phyloP scores from a whole-genome alignment of 2,329 filamentous ascomycete genomes.

The Didymella glomerata region DNA sequence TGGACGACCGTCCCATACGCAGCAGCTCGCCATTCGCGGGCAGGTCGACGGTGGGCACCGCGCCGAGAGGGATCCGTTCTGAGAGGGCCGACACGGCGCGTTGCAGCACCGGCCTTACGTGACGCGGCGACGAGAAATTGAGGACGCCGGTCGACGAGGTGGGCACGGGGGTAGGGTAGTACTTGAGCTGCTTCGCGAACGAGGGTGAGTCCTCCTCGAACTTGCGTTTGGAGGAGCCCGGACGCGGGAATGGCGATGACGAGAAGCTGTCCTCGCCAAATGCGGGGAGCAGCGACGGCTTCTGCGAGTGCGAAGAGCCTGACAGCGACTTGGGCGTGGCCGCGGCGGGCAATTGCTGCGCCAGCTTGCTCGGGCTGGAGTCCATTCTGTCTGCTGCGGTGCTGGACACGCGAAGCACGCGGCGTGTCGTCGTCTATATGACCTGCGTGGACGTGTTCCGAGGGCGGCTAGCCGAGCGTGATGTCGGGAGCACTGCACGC shows the following conservation, averaged over 20 bases:
- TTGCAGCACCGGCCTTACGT: slow-evolving; percentile 61
- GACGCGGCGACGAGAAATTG: slow-evolving; percentile 75
- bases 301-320: slow-evolving; percentile 59
- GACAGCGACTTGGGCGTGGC: slow-evolving; percentile 33
- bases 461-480: slow-evolving; percentile 30
- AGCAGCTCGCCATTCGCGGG: slow-evolving; percentile 81
- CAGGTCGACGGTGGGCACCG: slow-evolving; percentile 83
- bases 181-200: slow-evolving; percentile 64
- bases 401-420: slow-evolving; percentile 39
- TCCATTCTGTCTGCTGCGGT: slow-evolving; percentile 43
- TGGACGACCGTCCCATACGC: slow-evolving; percentile 91
- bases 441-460: slow-evolving; percentile 38
- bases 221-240: slow-evolving; percentile 70
- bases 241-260: slow-evolving; percentile 77
- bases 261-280: slow-evolving; percentile 72
- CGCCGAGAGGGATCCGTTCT: slow-evolving; percentile 83
- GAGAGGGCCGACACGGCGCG: slow-evolving; percentile 69
- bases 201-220: slow-evolving; percentile 59
- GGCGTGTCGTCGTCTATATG: slow-evolving; percentile 36
- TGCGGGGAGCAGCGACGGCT: slow-evolving; percentile 75
- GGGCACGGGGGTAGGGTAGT: slow-evolving; percentile 90
- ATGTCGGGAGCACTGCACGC: slow-evolving; percentile 34
- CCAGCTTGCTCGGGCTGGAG: slow-evolving; percentile 39
- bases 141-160: slow-evolving; percentile 93
- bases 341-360: slow-evolving; percentile 40